A percentile compares a stretch with the other conserved stretches of the same genome.
phyloP scores from a whole-genome alignment of 495 filamentous ascomycete species.

The Corynascus novoguineensis region DNA sequence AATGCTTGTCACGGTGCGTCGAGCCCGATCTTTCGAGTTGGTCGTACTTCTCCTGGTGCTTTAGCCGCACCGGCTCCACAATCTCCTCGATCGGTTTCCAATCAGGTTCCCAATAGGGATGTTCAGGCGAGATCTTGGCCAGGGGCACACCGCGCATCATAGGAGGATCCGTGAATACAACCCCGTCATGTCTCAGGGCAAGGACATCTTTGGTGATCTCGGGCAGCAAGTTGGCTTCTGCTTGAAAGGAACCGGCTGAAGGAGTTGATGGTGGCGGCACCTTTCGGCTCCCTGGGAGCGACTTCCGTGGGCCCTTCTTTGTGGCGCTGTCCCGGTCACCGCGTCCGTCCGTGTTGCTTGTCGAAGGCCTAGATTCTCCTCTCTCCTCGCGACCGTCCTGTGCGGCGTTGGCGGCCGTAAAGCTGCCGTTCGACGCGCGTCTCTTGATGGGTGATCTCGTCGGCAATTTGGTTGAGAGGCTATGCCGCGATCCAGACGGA shows the following conservation, averaged over 20 bases:
- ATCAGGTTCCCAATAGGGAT: conserved; percentile 44
- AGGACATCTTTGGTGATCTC: conserved; percentile 39
- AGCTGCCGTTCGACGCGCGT: conserved; percentile 10
- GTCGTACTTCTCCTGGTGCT: conserved; percentile 37
- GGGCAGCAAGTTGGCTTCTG: conserved; percentile 5
- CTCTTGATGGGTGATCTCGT: background rate
- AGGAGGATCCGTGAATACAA: conserved; percentile 34
- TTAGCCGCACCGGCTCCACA: conserved; percentile 29
- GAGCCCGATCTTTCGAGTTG: conserved; percentile 14
- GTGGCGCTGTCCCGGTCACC: background rate
- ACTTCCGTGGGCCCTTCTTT: conserved; percentile 19
- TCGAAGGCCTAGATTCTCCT: background rate
- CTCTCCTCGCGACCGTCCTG: background rate
- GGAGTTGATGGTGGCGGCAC: background rate
- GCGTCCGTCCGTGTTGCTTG: background rate
- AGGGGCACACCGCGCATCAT: conserved; percentile 43
- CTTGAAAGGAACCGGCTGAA: background rate
- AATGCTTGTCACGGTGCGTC: conserved; percentile 36
- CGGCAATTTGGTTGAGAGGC: background rate
- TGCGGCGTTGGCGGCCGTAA: conserved; percentile 25
- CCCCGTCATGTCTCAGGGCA: conserved; percentile 36
- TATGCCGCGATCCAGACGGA: conserved; percentile 1
- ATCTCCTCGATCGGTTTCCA: conserved; percentile 35
- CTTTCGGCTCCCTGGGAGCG: conserved; percentile 20
- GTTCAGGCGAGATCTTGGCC: conserved; percentile 35